A percentile compares a stretch with the other conserved stretches of the same genome.
phyloP scores from a whole-genome alignment of 441 rosid species.

The Gossypium davidsonii region DNA sequence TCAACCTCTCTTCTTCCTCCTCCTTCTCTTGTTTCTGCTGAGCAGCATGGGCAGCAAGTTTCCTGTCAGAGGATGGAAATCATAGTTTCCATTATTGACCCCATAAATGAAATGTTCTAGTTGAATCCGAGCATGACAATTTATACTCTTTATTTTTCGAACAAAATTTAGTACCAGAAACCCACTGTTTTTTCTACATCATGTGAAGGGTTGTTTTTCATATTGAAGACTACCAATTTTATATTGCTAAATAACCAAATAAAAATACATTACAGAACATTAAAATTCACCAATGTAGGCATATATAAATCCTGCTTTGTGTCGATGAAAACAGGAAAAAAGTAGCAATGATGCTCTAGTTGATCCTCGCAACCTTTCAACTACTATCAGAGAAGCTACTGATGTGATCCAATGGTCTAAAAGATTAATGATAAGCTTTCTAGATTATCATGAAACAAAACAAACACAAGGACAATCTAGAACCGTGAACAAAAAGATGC shows the following conservation, averaged over 20 bases:
- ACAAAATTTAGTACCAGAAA: background rate
- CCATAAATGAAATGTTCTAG: background rate
- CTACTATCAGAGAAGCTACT: background rate
- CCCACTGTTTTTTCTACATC: background rate
- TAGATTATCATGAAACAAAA: background rate
- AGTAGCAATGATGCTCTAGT: background rate
- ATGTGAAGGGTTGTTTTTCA: background rate
- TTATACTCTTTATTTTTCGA: background rate
- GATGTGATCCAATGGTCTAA: background rate
- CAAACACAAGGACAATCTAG: background rate
- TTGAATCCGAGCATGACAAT: background rate
- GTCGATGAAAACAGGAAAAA: background rate
- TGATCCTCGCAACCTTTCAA: background rate
- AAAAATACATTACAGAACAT: background rate
- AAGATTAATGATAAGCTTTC: background rate
- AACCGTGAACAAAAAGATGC: background rate
- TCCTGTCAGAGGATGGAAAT: slow-evolving; percentile 37
- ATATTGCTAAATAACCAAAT: background rate
- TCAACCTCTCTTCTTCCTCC: slow-evolving; percentile 64
- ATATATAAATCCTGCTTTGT: background rate
- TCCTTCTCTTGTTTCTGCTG: slow-evolving; percentile 74
- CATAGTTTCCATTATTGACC: background rate
- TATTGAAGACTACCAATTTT: background rate
- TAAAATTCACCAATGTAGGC: background rate
- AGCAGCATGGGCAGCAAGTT: slow-evolving; percentile 56